Conservation (phyloP, 371 early-diverging fungal species). For the Zychaea mexicana region DNA sequence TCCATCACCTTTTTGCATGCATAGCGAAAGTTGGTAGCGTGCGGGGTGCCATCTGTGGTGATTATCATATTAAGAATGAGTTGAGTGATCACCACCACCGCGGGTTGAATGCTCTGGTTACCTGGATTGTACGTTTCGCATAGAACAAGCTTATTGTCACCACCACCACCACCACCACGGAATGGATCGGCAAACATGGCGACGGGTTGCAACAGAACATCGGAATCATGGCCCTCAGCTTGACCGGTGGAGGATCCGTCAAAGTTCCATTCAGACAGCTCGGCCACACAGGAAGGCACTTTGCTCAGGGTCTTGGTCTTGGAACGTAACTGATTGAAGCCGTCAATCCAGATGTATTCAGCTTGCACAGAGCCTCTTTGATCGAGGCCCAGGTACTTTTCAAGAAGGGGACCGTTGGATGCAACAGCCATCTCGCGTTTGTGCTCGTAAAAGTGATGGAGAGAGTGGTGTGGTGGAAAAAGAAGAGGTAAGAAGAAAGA, state of each 20-base stretch:
- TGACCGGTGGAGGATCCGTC: slow-evolving; percentile 57
- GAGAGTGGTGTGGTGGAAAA: background rate
- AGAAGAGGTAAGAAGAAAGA: background rate
- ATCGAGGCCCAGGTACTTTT: slow-evolving; percentile 40
- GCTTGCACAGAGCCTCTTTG: slow-evolving; percentile 43
- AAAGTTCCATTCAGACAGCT: slow-evolving; percentile 54
- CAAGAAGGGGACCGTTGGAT: slow-evolving; percentile 5
- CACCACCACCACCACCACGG: slow-evolving; percentile 44
- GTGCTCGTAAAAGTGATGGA: background rate
- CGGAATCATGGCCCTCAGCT: slow-evolving; percentile 46
- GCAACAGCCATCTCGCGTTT: slow-evolving; percentile 7
- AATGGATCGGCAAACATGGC: slow-evolving; percentile 59
- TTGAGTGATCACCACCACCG: no score
- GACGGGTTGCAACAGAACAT: slow-evolving; percentile 44
- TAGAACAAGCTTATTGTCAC: slow-evolving; percentile 41
- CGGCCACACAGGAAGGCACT: slow-evolving; percentile 30
- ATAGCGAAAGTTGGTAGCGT: slow-evolving; percentile 48
- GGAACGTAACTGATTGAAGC: slow-evolving; percentile 31
- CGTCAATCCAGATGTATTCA: slow-evolving; percentile 60
- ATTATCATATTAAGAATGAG: background rate
- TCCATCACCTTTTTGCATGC: slow-evolving; percentile 45
- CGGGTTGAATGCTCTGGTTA: background rate
- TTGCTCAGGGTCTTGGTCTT: slow-evolving; percentile 43
- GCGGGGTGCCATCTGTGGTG: slow-evolving; percentile 46
- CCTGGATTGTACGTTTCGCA: slow-evolving; percentile 27